A percentile compares a stretch with the other conserved stretches of the same genome.
Conservation (phyloP, 176 grass and related monocot species). For the Echinochloa phyllopogon region DNA sequence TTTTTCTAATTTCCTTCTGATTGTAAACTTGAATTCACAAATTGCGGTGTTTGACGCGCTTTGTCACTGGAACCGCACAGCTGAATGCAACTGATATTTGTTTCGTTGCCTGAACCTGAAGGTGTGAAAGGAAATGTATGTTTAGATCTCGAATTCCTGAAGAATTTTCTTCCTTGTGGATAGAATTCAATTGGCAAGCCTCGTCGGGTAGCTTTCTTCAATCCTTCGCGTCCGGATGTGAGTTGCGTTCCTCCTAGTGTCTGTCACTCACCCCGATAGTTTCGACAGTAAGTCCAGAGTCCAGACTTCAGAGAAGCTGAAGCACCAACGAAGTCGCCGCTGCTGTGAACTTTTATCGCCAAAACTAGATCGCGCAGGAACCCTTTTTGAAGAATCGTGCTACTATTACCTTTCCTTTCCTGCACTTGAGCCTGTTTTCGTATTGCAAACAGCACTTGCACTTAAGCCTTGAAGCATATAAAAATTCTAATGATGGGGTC, state of each 20-base stretch:
- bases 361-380: not conserved
- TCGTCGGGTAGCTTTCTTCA: too few species aligned
- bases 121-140: not conserved
- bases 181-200: not conserved
- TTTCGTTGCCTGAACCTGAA: not conserved
- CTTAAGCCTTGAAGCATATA: not conserved
- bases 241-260: too few species aligned
- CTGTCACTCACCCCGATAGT: too few species aligned
- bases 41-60: not conserved
- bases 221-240: too few species aligned
- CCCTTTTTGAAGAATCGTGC: too few species aligned
- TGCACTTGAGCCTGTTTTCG: too few species aligned
- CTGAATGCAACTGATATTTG: not conserved
- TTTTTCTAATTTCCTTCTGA: not conserved
- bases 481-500: not conserved
- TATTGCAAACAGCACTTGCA: too few species aligned
- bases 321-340: not conserved
- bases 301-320: too few species aligned
- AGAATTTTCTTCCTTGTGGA: not conserved
- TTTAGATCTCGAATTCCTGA: not conserved
- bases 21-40: not conserved
- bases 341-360: not conserved
- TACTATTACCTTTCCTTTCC: too few species aligned
- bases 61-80: not conserved
- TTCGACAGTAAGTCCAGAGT: not conserved